Percentiles rank a stretch among this genome's conserved stretches.
These are phyloP conservation scores for Jacaranda mimosifolia DNA, from an alignment of 257 asterid genomes.

Conservation along the genomic window DNA sequence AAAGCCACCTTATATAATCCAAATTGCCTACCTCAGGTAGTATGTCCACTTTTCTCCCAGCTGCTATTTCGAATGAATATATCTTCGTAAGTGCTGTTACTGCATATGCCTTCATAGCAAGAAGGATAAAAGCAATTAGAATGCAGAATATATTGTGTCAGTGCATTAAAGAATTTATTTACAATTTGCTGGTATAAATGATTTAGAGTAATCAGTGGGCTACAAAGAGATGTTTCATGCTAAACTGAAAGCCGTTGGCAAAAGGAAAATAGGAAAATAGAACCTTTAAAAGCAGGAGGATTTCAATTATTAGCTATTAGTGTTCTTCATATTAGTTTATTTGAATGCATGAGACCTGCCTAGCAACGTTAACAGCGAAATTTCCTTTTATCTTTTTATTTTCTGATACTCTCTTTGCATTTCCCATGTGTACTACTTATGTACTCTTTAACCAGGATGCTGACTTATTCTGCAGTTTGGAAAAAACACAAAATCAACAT, in stretches of 20 bases:
- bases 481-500: not conserved
- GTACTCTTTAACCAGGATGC: conserved; percentile 1
- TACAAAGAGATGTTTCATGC: conserved; percentile 1
- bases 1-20: conserved; percentile 22
- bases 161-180: not conserved
- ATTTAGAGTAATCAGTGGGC: conserved; percentile 12
- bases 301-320: not conserved
- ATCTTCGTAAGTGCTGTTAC: conserved; percentile 89
- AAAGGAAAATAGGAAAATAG: conserved; percentile 7
- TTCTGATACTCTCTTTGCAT: not conserved
- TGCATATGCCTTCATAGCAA: conserved; percentile 79
- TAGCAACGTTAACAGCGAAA: not conserved
- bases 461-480: not conserved
- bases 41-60: conserved; percentile 86
- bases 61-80: conserved; percentile 89
- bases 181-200: conserved; percentile 4
- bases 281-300: not conserved
- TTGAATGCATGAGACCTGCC: conserved; percentile 17
- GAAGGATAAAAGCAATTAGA: conserved; percentile 35
- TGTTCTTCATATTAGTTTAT: not conserved
- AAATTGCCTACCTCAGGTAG: conserved; percentile 81
- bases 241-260: not conserved
- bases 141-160: conserved; percentile 19
- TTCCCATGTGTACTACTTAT: not conserved
- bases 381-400: conserved; percentile 2